phyloP scores from a whole-genome alignment of 805 yeast species.

The Myxozyma mucilagina region DNA sequence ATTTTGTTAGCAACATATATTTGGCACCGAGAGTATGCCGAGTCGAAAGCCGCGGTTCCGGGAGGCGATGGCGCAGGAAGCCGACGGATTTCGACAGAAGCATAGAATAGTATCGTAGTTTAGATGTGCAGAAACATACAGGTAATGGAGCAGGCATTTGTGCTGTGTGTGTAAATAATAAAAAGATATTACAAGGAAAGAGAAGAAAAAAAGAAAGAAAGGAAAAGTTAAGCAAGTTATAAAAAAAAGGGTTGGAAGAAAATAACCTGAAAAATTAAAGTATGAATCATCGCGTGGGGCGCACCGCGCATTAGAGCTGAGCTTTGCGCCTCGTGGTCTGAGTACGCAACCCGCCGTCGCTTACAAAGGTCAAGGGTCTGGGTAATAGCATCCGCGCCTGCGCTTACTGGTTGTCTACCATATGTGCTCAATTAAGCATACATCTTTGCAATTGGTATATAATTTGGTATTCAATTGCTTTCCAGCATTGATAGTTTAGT shows the following conservation, averaged over 20 bases:
- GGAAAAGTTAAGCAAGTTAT: not conserved
- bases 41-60: not conserved
- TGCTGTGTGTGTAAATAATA: not conserved
- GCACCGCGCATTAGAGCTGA: too few relatives aligned
- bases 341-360: too few relatives aligned
- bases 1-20: not conserved
- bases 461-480: too few relatives aligned
- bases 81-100: not conserved
- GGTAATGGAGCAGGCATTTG: conserved; percentile 13
- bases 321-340: too few relatives aligned
- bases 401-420: too few relatives aligned
- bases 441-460: too few relatives aligned
- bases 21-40: not conserved
- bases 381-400: too few relatives aligned
- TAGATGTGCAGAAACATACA: not conserved
- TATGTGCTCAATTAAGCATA: too few relatives aligned
- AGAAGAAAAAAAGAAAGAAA: not conserved
- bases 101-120: not conserved
- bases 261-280: too few relatives aligned
- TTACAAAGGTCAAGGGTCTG: too few relatives aligned
- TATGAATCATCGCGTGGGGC: too few relatives aligned
- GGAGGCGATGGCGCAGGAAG: not conserved
- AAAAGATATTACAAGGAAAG: not conserved
- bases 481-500: too few relatives aligned
- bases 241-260: not conserved